Conservation (phyloP, 495 filamentous ascomycete species). For the Cladorrhinum samala region DNA sequence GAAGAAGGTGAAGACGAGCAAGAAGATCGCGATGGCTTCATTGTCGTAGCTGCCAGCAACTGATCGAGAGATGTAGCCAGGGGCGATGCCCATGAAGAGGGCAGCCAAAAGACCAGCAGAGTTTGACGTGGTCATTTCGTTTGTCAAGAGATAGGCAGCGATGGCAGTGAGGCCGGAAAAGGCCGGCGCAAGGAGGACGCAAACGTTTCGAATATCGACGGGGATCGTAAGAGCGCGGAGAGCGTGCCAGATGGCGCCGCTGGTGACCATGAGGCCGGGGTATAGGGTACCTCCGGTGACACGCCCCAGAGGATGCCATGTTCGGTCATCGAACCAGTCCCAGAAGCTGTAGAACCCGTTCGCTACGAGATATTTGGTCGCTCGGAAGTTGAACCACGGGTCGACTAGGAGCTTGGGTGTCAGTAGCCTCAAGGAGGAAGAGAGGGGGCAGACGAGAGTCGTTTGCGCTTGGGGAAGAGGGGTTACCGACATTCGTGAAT, state of each 20-base stretch:
- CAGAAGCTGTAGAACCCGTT: constrained; percentile 98
- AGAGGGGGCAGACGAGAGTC: background rate
- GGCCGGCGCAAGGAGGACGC: constrained; percentile 89
- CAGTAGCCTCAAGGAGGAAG: constrained; percentile 13
- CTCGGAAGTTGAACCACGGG: constrained; percentile 99
- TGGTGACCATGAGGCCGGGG: constrained; percentile 98
- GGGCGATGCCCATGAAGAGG: constrained; percentile 93
- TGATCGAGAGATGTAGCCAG: constrained; percentile 95
- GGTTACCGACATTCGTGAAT: constrained; percentile 91
- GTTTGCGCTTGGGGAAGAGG: constrained; percentile 9
- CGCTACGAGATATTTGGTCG: constrained; percentile 93
- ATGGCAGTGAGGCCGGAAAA: constrained; percentile 95
- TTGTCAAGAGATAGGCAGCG: constrained; percentile 91
- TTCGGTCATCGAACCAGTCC: constrained; percentile 99
- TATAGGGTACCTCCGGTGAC: constrained; percentile 98
- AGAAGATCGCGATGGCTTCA: constrained; percentile 98
- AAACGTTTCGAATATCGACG: constrained; percentile 98
- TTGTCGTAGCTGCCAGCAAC: constrained; percentile 99
- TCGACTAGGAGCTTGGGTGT: constrained; percentile 68
- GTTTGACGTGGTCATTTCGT: constrained; percentile 87
- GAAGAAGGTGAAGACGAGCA: constrained; percentile 97
- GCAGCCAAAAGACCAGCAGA: constrained; percentile 94
- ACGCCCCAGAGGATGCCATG: constrained; percentile 98
- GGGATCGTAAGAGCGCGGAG: constrained; percentile 88
- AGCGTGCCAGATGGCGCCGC: constrained; percentile 91